phyloP scores from a whole-genome alignment of 306 rosid species.

The Trifolium dubium region DNA sequence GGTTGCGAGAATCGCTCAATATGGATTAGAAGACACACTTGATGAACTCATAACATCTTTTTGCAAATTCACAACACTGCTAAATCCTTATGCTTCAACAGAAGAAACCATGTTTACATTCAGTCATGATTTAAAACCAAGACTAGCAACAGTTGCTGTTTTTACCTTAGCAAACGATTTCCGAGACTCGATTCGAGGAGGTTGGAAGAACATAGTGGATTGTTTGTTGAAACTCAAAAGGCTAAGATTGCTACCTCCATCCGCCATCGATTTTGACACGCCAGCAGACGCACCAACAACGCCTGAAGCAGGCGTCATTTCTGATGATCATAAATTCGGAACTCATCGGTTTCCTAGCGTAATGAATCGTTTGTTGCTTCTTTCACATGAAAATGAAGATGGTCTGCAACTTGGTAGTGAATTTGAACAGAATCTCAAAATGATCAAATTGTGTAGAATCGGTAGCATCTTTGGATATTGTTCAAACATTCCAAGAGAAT shows the following conservation, averaged over 20 bases:
- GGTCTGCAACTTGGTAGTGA: conserved; percentile 69
- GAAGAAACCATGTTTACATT: conserved; percentile 87
- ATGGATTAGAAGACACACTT: conserved; percentile 86
- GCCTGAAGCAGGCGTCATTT: conserved; percentile 54
- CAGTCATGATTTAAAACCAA: conserved; percentile 83
- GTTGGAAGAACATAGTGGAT: conserved; percentile 90
- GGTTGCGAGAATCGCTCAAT: conserved; percentile 76
- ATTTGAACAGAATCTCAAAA: conserved; percentile 80
- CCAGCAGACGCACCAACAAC: conserved; percentile 41
- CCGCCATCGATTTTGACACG: conserved; percentile 65
- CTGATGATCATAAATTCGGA: conserved; percentile 53
- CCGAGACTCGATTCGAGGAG: conserved; percentile 74
- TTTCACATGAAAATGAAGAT: conserved; percentile 70
- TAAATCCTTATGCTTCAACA: conserved; percentile 89
- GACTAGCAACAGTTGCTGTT: conserved; percentile 83
- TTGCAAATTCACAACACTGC: conserved; percentile 80
- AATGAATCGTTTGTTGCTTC: conserved; percentile 57
- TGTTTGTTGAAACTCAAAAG: conserved; percentile 87
- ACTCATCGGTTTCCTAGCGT: conserved; percentile 53
- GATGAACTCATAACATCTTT: conserved; percentile 84
- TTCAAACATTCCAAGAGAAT: conserved; percentile 68
- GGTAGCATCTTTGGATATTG: conserved; percentile 68
- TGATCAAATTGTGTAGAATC: conserved; percentile 76
- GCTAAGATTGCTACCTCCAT: conserved; percentile 76
- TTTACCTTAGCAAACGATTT: conserved; percentile 79